Percentiles rank a stretch among this genome's conserved stretches.
phyloP scores from a whole-genome alignment of 345 rosid genomes.

The Eucalyptus curtisii region DNA sequence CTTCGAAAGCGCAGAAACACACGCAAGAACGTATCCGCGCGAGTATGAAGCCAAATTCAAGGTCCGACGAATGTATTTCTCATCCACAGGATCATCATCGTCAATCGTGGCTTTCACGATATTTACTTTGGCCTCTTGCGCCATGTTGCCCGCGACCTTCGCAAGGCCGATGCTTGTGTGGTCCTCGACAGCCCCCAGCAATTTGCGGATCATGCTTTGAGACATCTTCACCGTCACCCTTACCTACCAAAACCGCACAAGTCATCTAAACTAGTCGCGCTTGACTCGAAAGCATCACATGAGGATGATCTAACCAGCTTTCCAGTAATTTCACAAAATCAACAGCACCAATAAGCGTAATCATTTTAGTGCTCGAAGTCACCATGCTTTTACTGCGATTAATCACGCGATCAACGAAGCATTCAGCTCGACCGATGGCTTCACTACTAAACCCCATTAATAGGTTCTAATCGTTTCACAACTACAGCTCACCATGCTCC shows the following conservation, averaged over 20 bases:
- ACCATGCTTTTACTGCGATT: not conserved
- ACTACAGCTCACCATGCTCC: not conserved
- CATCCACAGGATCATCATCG: slow-evolving; percentile 70
- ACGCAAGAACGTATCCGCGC: slow-evolving; percentile 46
- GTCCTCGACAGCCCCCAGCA: slow-evolving; percentile 77
- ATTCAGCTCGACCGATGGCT: not conserved
- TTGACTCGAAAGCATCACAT: not conserved
- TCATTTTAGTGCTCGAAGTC: not conserved
- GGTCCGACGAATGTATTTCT: slow-evolving; percentile 50
- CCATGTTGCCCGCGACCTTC: slow-evolving; percentile 65
- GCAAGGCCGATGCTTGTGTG: slow-evolving; percentile 78
- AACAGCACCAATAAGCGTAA: not conserved
- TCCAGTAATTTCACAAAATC: not conserved
- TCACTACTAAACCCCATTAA: not conserved
- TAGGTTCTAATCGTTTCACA: not conserved
- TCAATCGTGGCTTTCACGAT: slow-evolving; percentile 83
- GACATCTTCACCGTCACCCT: slow-evolving; percentile 27
- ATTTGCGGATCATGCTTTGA: slow-evolving; percentile 65
- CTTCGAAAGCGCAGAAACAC: slow-evolving; percentile 51
- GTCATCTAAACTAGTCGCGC: not conserved
- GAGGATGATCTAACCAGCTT: not conserved
- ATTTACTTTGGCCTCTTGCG: slow-evolving; percentile 77
- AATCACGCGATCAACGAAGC: not conserved
- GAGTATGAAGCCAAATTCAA: slow-evolving; percentile 36
- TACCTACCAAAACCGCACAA: not conserved